Conservation (phyloP, 2,329 filamentous ascomycete genomes). For the Exophiala xenobiotica region DNA sequence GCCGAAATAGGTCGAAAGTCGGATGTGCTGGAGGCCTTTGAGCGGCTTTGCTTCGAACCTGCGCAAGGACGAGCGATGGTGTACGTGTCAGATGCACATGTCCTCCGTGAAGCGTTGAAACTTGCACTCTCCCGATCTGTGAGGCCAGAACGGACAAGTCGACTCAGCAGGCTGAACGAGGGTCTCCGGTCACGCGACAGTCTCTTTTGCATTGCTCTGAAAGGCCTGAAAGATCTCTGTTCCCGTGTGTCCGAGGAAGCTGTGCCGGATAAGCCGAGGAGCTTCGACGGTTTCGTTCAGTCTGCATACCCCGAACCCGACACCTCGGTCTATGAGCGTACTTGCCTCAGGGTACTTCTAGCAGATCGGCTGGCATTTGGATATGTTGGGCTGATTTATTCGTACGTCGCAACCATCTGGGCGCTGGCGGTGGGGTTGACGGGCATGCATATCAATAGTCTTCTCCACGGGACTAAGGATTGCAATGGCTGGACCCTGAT, state of each 20-base stretch:
- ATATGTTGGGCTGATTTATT: constrained; percentile 6
- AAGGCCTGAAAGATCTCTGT: not conserved
- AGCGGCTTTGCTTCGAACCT: constrained; percentile 12
- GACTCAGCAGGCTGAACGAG: not conserved
- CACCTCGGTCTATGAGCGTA: constrained; percentile 1
- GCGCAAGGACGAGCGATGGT: constrained; percentile 12
- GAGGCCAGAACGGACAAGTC: not conserved
- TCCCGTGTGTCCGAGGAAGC: not conserved
- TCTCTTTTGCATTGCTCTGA: not conserved
- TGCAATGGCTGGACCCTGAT: not conserved
- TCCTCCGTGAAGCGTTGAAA: not conserved
- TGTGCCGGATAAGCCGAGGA: too few species aligned
- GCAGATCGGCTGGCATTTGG: constrained; percentile 16
- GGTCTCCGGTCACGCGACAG: not conserved
- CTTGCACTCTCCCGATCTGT: too few species aligned
- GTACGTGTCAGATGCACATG: constrained; percentile 5
- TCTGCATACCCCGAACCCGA: not conserved
- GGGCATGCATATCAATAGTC: constrained; percentile 2
- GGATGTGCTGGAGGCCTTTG: constrained; percentile 2
- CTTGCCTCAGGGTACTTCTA: constrained; percentile 7
- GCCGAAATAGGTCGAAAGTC: constrained; percentile 10
- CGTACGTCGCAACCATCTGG: constrained; percentile 4
- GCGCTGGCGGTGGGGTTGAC: not conserved
- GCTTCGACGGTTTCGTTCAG: not conserved
- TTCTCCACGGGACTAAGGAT: not conserved